Conservation (phyloP, 768 basidiomycete species). For the Tylopilus vinaceipallidus region DNA sequence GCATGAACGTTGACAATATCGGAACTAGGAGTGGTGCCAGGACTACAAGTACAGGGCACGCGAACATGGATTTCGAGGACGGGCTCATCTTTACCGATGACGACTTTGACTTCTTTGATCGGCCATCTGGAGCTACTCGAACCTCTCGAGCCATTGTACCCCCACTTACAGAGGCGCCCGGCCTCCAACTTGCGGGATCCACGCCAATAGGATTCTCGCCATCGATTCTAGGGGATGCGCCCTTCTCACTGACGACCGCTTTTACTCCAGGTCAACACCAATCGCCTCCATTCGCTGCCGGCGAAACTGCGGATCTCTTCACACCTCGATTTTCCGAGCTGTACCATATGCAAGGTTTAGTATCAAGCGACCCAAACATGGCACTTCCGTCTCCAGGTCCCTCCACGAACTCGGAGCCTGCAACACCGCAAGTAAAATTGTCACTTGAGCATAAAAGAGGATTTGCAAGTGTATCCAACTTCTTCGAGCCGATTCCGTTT, state of each 20-base stretch:
- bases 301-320: constrained; percentile 19
- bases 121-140: constrained; percentile 38
- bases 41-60: constrained; percentile 21
- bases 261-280: constrained; percentile 30
- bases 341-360: constrained; percentile 27
- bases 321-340: constrained; percentile 23
- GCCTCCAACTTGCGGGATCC: constrained; percentile 34
- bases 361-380: constrained; percentile 38
- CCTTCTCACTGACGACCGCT: constrained; percentile 21
- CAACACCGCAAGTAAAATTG: constrained; percentile 54
- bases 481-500: constrained; percentile 78
- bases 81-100: constrained; percentile 70
- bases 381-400: constrained; percentile 51
- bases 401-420: constrained; percentile 48
- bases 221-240: constrained; percentile 28
- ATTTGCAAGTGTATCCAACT: constrained; percentile 20
- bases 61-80: constrained; percentile 52
- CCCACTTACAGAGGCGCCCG: constrained; percentile 20
- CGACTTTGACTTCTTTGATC: constrained; percentile 87
- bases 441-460: constrained; percentile 27
- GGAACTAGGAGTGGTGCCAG: constrained; percentile 29
- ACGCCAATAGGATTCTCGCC: constrained; percentile 36
- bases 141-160: constrained; percentile 16
- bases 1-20: constrained; percentile 42
- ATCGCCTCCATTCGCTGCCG: constrained; percentile 29